Percentiles rank a stretch among this genome's conserved stretches.
These are phyloP conservation scores for Coelastrella sp. DNA, from an alignment of 139 green algal genomes.

Conservation along the genomic window DNA sequence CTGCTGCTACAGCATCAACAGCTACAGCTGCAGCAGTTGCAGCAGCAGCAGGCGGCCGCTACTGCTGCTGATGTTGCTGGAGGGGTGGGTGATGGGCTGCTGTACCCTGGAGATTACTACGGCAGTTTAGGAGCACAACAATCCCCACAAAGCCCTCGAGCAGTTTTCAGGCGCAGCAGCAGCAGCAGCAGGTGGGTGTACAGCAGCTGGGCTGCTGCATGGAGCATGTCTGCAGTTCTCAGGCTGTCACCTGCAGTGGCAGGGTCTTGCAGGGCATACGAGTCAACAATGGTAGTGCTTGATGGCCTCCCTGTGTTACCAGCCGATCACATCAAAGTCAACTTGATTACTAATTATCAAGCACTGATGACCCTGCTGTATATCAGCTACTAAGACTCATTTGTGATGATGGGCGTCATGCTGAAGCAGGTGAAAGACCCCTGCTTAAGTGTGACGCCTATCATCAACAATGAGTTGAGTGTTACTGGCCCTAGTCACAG, in stretches of 20 bases:
- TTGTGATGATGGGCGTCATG: no score
- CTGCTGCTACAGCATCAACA: constrained; percentile 37
- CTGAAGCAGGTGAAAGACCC: no score
- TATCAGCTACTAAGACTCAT: no score
- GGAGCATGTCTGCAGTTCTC: background rate
- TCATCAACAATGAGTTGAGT: no score
- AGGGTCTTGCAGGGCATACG: background rate
- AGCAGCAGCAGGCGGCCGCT: background rate
- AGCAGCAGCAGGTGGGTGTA: background rate
- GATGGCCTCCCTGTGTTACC: background rate
- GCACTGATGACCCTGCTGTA: no score
- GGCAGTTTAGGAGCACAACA: background rate
- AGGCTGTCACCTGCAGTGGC: background rate
- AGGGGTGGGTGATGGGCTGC: background rate
- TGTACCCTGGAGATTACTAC: background rate
- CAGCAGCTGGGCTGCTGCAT: no score
- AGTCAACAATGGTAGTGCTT: background rate
- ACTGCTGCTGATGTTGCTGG: background rate
- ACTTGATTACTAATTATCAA: no score
- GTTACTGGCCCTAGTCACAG: no score
- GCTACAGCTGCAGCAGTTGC: constrained; percentile 32
- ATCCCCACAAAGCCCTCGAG: background rate
- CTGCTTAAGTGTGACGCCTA: no score
- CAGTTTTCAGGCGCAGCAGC: background rate
- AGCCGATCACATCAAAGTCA: background rate